Evolutionary conservation across 2,329 filamentous ascomycete species (phyloP), one percentile per base, ranked within the genome.

Genomic region (Thyridium curvatum): DNA sequence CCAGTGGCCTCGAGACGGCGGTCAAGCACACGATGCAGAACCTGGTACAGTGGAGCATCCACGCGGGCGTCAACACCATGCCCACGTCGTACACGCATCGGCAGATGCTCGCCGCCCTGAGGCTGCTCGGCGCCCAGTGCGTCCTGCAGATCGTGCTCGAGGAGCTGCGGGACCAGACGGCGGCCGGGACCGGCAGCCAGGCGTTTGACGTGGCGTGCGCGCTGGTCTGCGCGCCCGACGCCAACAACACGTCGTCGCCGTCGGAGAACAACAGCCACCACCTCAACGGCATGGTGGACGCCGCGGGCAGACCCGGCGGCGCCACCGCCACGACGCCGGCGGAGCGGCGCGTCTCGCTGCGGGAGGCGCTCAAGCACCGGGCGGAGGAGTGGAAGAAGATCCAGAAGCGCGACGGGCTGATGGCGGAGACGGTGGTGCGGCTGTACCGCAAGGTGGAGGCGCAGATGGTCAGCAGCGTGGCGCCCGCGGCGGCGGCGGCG

Each of bases 11-110:
- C 4, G 59, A 66, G 0, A 68, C 69, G 2, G 69, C 74, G 0
- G 54, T 90, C 29, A 74, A 77, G 32, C 71, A 77, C 39, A 79
- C 76, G 0, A 64, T 87, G 2, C 74, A 79, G 39, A 69, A 66
- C 1, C 71, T 90, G 4, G 69, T 82, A 2, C 70, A 79, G 35
- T 91, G 86, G 86, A 77, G 72, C 26, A 60, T 78, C 30, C 71
- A 79, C 37, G 64, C 63, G 6, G 45, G 39, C 4, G 58, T 72
- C 29, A 77, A 72, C 41, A 64, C 65, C 26, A 74, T 74, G 63
- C 76, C 77, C 2, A 70, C 84, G 0, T 70, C 73, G 10, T 91
- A 90, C 55, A 86, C 82, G 0, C 84, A 89, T 53, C 77, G 82
- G 4, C 81, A 85, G 46, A 64, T 88, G 3, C 70, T 86, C 8